Evolutionary conservation across 352 stramenopile genomes (phyloP).

Genomic region (Phytophthora lateralis): DNA sequence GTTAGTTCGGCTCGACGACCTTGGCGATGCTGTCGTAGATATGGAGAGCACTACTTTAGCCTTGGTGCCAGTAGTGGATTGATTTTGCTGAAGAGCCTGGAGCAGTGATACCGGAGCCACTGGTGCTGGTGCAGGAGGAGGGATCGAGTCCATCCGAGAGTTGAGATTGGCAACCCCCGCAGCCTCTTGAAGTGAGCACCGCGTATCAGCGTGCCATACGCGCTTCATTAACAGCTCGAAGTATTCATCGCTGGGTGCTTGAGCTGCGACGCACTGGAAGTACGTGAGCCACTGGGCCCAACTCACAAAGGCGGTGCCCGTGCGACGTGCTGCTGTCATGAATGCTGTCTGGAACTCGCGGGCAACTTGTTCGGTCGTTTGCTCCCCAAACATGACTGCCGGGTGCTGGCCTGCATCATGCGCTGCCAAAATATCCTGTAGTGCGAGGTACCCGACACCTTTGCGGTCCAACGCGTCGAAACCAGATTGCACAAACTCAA

Average conservation of each 20-base stretch:
- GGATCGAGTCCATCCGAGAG: slow-evolving; percentile 10
- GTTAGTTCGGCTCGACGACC: slow-evolving; percentile 22
- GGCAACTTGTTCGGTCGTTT: slow-evolving; percentile 53
- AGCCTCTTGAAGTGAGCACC: slow-evolving; percentile 45
- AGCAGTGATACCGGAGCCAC: slow-evolving; percentile 49
- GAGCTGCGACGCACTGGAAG: slow-evolving; percentile 74
- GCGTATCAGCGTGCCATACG: slow-evolving; percentile 61
- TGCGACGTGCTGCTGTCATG: slow-evolving; percentile 35
- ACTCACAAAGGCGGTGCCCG: slow-evolving; percentile 58
- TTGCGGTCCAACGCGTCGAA: slow-evolving; percentile 73
- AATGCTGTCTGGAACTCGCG: slow-evolving; percentile 67
- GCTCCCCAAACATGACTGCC: slow-evolving; percentile 76
- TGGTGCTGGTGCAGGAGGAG: slow-evolving; percentile 7
- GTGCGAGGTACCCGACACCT: slow-evolving; percentile 60
- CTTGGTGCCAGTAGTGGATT: slow-evolving; percentile 23
- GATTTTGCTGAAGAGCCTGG: slow-evolving; percentile 57
- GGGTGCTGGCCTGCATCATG: slow-evolving; percentile 66
- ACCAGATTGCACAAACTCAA: slow-evolving; percentile 72
- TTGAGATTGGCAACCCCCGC: slow-evolving; percentile 16
- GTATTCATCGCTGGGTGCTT: slow-evolving; percentile 75
- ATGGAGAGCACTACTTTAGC: slow-evolving; percentile 39
- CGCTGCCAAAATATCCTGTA: slow-evolving; percentile 49
- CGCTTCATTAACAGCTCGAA: slow-evolving; percentile 78
- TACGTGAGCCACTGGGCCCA: slow-evolving; percentile 76
- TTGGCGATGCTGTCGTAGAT: slow-evolving; percentile 29